phyloP scores from a whole-genome alignment of 495 filamentous ascomycete genomes.

The Penicillium arizonense region DNA sequence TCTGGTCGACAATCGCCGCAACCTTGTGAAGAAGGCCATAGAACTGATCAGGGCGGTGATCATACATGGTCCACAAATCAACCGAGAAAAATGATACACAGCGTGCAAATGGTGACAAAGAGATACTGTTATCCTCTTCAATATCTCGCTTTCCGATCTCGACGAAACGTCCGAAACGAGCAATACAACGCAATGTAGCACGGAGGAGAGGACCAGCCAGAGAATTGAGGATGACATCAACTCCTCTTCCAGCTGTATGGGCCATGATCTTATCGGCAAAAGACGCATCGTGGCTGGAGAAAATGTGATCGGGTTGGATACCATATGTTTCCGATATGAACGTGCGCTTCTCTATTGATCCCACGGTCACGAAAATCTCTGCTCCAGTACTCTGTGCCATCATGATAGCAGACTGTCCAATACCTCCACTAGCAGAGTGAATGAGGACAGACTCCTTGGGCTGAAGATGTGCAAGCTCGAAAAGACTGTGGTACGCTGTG shows the following conservation, averaged over 20 bases:
- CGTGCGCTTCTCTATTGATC: constrained; percentile 40
- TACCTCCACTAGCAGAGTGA: constrained; percentile 55
- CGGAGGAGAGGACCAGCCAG: constrained; percentile 47
- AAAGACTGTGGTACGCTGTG: constrained; percentile 57
- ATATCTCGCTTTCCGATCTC: constrained; percentile 42
- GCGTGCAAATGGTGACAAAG: constrained; percentile 40
- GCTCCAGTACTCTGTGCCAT: constrained; percentile 55
- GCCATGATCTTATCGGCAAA: constrained; percentile 27
- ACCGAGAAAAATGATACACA: constrained; percentile 35
- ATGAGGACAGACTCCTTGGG: constrained; percentile 58
- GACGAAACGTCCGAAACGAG: constrained; percentile 52
- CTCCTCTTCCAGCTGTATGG: constrained; percentile 45
- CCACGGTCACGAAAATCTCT: constrained; percentile 58
- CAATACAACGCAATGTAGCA: constrained; percentile 52
- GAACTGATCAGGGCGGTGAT: constrained; percentile 30
- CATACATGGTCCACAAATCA: constrained; percentile 22
- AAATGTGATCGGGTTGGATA: constrained; percentile 40
- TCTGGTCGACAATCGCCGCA: constrained; percentile 23
- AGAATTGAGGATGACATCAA: constrained; percentile 53
- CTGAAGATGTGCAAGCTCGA: constrained; percentile 27
- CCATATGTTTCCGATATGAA: constrained; percentile 33
- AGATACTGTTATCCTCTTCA: constrained; percentile 20
- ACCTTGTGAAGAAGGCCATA: constrained; percentile 28
- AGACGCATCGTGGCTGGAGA: constrained; percentile 36
- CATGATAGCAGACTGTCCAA: constrained; percentile 60